phyloP scores from a whole-genome alignment of 257 asterid genomes.

The Nicotiana noctiflora region DNA sequence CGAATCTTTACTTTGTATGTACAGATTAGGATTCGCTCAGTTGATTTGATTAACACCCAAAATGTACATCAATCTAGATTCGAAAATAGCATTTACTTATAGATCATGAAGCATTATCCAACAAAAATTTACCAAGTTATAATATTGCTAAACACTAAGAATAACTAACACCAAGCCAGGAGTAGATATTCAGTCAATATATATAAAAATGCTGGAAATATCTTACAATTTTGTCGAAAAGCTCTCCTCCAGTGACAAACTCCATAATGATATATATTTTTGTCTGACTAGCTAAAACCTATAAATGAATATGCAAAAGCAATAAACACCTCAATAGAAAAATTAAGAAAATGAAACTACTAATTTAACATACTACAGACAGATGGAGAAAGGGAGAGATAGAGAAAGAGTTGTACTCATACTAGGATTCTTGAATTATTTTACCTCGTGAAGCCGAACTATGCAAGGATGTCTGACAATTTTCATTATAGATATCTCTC shows the following conservation, averaged over 20 bases:
- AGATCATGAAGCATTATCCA: neutral
- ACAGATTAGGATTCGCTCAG: neutral
- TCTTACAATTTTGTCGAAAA: constrained; percentile 77
- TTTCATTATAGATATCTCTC: constrained; percentile 91
- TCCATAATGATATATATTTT: constrained; percentile 75
- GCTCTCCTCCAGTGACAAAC: constrained; percentile 88
- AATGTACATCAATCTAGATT: neutral
- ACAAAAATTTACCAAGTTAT: neutral
- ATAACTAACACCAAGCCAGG: neutral
- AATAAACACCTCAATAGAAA: neutral
- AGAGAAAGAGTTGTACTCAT: neutral
- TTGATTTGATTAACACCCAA: neutral
- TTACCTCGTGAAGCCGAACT: constrained; percentile 81
- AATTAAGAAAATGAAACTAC: neutral
- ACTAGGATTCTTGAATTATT: neutral
- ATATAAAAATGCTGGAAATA: constrained; percentile 3
- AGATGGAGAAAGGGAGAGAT: neutral
- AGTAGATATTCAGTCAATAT: neutral
- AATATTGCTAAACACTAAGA: neutral
- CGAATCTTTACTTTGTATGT: neutral
- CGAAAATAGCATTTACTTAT: neutral
- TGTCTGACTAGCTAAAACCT: constrained; percentile 77
- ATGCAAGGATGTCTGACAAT: constrained; percentile 79
- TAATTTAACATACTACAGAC: neutral
- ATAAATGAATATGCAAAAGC: neutral